Conservation (phyloP, 768 basidiomycete species). For the Galerina sulciceps region DNA sequence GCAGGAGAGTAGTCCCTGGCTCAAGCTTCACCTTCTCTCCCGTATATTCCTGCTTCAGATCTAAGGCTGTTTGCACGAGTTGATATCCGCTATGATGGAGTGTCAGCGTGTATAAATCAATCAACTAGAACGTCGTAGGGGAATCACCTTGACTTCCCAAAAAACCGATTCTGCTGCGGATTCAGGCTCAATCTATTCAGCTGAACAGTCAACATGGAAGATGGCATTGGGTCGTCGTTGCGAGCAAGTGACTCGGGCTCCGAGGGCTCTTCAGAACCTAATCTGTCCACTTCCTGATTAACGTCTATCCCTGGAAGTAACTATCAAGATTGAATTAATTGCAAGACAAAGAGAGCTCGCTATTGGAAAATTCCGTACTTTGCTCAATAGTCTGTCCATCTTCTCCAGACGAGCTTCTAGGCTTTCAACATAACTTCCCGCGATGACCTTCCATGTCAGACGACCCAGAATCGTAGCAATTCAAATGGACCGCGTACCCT, state of each 20-base stretch:
- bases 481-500: conserved; percentile 43
- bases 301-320: conserved; percentile 65
- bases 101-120: neutral
- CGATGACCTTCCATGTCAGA: too few species aligned
- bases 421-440: conserved; percentile 59
- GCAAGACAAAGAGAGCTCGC: neutral
- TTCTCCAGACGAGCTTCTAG: conserved; percentile 66
- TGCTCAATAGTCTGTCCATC: conserved; percentile 63
- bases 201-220: conserved; percentile 30
- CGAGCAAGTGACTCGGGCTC: conserved; percentile 35
- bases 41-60: conserved; percentile 57
- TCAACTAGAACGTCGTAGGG: neutral
- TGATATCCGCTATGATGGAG: conserved; percentile 46
- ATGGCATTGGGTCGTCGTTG: conserved; percentile 36
- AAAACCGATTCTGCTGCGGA: conserved; percentile 46
- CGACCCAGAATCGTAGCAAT: conserved; percentile 34
- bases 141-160: conserved; percentile 48
- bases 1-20: conserved; percentile 25
- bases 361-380: conserved; percentile 37
- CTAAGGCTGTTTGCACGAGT: conserved; percentile 57
- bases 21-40: conserved; percentile 33
- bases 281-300: conserved; percentile 56
- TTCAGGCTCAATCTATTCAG: conserved; percentile 41
- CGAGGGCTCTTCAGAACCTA: conserved; percentile 39
- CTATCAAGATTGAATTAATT: conserved; percentile 8